Evolutionary conservation across 441 rosid species (phyloP).

Genomic region (Brassica balearica): DNA sequence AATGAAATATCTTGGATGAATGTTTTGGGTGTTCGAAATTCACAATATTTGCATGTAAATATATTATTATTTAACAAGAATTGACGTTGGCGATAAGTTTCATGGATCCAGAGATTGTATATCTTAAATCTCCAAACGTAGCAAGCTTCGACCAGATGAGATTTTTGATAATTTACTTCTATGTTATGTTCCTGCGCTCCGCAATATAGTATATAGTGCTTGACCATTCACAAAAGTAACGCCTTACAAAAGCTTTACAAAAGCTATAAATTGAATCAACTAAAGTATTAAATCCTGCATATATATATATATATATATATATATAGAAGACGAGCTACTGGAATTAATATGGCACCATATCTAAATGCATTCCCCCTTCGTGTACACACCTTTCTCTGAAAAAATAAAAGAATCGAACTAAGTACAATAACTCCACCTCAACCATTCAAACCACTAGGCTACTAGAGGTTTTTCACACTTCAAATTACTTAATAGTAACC

Average conservation of each 20-base stretch:
- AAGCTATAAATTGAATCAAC: conserved; percentile 9
- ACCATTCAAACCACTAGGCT: not conserved
- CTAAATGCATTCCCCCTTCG: conserved; percentile 8
- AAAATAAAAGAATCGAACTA: not conserved
- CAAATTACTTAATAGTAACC: not conserved
- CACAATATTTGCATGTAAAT: not conserved
- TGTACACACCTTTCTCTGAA: conserved; percentile 15
- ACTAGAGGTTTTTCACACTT: not conserved
- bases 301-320: not conserved
- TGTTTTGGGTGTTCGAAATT: not conserved
- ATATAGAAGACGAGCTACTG: conserved; percentile 11
- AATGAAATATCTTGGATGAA: not conserved
- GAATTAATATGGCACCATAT: conserved; percentile 17
- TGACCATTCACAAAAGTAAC: too few species aligned
- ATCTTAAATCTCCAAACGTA: not conserved
- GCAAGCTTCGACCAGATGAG: not conserved
- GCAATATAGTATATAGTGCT: too few species aligned
- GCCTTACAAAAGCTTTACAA: not conserved
- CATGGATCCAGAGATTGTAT: not conserved
- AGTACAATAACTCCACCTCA: not conserved
- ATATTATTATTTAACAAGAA: not conserved
- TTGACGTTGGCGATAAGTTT: not conserved
- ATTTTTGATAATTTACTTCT: not conserved
- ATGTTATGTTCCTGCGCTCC: too few species aligned
- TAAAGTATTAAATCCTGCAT: not conserved